A percentile compares a stretch with the other conserved stretches of the same genome.
phyloP scores from a whole-genome alignment of 768 basidiomycete species.

The Termitomyces sp. region DNA sequence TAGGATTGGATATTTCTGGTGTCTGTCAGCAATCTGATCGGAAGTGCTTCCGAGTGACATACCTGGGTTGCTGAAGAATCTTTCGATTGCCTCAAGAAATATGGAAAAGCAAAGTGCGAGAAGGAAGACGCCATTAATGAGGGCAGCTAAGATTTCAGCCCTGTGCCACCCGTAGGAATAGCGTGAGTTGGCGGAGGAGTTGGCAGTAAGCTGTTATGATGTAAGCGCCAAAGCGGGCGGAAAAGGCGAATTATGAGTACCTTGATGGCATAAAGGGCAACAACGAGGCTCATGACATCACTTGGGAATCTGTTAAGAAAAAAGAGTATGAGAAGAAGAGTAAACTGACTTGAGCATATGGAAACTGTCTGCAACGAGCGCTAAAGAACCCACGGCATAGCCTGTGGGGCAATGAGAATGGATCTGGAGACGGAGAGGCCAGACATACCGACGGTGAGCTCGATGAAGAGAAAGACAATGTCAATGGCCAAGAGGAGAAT shows the following conservation, averaged over 20 bases:
- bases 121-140: conserved; percentile 95
- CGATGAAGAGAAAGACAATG: conserved; percentile 79
- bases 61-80: conserved; percentile 87
- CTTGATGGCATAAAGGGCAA: conserved; percentile 94
- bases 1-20: conserved; percentile 83
- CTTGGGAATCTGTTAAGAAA: conserved; percentile 34
- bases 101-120: conserved; percentile 97
- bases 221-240: conserved; percentile 3
- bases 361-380: conserved; percentile 94
- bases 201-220: conserved; percentile 52
- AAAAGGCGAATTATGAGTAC: conserved; percentile 24
- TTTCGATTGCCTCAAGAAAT: conserved; percentile 82
- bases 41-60: conserved; percentile 13
- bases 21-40: conserved; percentile 9
- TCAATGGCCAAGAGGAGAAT: conserved; percentile 80
- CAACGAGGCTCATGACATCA: conserved; percentile 93
- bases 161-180: conserved; percentile 99
- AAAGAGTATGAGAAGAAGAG: background rate
- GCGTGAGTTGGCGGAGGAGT: conserved; percentile 53
- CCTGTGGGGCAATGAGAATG: conserved; percentile 38
- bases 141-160: conserved; percentile 91
- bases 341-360: conserved; percentile 93
- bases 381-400: conserved; percentile 93
- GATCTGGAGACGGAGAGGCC: conserved; percentile 1
- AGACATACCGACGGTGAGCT: conserved; percentile 69